phyloP scores from a whole-genome alignment of 148 eudicot species.

The Arbutus unedo region DNA sequence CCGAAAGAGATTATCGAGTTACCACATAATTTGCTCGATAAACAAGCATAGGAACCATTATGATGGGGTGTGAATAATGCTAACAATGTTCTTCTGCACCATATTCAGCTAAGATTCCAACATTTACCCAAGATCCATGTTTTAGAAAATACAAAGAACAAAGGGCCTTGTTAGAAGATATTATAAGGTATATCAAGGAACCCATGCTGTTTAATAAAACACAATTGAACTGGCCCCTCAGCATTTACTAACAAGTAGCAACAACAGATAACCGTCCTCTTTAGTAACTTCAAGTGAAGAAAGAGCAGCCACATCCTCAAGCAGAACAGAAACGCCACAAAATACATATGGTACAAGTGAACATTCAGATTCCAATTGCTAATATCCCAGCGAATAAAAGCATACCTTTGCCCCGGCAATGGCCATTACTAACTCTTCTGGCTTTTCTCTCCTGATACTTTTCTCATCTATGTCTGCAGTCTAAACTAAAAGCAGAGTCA shows the following conservation, averaged over 20 bases:
- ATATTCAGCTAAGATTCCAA: not conserved
- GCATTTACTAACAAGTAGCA: not conserved
- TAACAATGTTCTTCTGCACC: not conserved
- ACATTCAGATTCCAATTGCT: not conserved
- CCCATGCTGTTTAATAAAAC: not conserved
- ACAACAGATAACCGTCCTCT: not conserved
- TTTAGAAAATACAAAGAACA: not conserved
- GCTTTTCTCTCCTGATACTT: constrained; percentile 68
- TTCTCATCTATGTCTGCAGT: constrained; percentile 67
- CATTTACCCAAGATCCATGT: not conserved
- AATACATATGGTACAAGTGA: not conserved
- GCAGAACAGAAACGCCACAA: not conserved
- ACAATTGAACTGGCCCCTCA: not conserved
- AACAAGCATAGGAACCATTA: not conserved
- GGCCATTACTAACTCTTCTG: constrained; percentile 91
- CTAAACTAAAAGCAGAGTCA: constrained; percentile 33
- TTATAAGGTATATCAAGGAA: not conserved
- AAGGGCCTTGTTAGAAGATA: not conserved
- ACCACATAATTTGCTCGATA: not conserved
- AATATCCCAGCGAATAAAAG: not conserved
- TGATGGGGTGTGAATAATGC: not conserved
- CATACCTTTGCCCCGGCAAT: constrained; percentile 93
- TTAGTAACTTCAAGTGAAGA: not conserved
- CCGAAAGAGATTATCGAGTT: not conserved
- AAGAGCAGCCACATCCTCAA: not conserved